Evolutionary conservation across 1,284 basidiomycete species (phyloP), one percentile per base, ranked within the genome.

Genomic region (Sporisorium sorghi): DNA sequence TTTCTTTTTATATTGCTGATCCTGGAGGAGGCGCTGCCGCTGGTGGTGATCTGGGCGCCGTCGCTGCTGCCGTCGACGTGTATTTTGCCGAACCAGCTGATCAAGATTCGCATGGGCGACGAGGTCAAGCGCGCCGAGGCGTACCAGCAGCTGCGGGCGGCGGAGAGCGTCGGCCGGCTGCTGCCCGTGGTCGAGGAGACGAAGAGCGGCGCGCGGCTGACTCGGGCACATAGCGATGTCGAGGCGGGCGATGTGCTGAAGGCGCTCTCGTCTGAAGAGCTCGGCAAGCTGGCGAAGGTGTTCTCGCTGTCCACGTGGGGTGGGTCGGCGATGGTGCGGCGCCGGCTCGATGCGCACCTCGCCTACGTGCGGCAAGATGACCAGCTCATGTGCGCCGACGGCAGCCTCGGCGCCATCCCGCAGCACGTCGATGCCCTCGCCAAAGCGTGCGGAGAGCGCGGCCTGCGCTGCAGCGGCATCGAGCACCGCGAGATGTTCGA

Each of bases 41-140:
- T 94, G 64, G 89, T 93, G 65, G 92, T 92, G 30, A 89, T 94
- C 71, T 94, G 92, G 82, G 90, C 89, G n/a, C 93, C 93, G 2
- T 89, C 88, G 79, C 88, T 93, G 85, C 89, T 94, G 32, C 93
- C 93, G 0, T 93, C 92, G 4, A 94, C 93, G 2, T 93, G 92
- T 80, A 88, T 94, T 61, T 87, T 94, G n/a, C 92, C 93, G 0
- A 90, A 90, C 26, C 93, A 94, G 85, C 88, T 88, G 42, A 88
- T 54, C 17, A 82, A 80, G 69, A 83, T 83, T 21, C 72, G 79
- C 17, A 67, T 77, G 56, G 70, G 67, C 4, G 74, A 79, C 7
- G 80, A 82, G 51, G 60, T 78, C 30, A 78, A 75, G 52, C 66
- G 78, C 17, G 76, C 73, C 6, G 53, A 61, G 2, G 74, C 78